Evolutionary conservation across 768 basidiomycete species (phyloP).

Genomic region (Boletus rufocinnamomeus): DNA sequence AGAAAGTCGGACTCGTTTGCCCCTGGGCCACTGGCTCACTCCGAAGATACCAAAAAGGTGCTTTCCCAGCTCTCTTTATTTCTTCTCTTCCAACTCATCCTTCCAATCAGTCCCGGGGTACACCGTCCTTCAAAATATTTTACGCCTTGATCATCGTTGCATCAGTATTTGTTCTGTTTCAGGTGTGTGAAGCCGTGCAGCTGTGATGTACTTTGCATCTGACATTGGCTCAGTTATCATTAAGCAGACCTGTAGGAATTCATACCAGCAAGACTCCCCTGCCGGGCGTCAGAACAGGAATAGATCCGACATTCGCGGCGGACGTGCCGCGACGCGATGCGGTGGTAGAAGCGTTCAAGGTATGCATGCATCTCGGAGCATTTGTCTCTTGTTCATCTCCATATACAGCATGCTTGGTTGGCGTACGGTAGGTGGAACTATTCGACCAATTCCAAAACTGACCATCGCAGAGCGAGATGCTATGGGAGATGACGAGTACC

Average conservation of each 20-base stretch:
- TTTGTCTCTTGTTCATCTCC: slow-evolving; percentile 10
- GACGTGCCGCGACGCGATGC: slow-evolving; percentile 69
- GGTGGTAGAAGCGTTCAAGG: slow-evolving; percentile 78
- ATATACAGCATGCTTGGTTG: slow-evolving; percentile 74
- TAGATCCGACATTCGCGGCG: slow-evolving; percentile 40
- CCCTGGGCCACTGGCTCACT: not conserved
- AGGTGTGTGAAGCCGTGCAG: slow-evolving; percentile 16
- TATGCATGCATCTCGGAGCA: slow-evolving; percentile 35
- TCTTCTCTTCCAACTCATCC: not conserved
- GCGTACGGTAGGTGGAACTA: slow-evolving; percentile 67
- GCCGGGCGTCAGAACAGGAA: slow-evolving; percentile 23
- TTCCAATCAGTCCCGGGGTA: slow-evolving; percentile 5
- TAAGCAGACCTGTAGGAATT: slow-evolving; percentile 4
- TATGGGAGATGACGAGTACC: slow-evolving; percentile 91
- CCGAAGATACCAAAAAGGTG: slow-evolving; percentile 12
- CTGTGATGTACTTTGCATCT: not conserved
- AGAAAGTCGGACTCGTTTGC: slow-evolving; percentile 18
- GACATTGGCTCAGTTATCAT: slow-evolving; percentile 21
- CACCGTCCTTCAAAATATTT: slow-evolving; percentile 4
- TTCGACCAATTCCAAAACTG: slow-evolving; percentile 10
- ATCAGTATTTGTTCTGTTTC: slow-evolving; percentile 18
- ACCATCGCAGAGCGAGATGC: slow-evolving; percentile 71
- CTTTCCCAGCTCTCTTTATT: not conserved
- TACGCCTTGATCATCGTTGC: slow-evolving; percentile 13
- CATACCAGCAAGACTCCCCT: slow-evolving; percentile 9